Base-by-base conservation (phyloP, 805 yeast genomes). In the Candida xiaguanensis region DNA sequence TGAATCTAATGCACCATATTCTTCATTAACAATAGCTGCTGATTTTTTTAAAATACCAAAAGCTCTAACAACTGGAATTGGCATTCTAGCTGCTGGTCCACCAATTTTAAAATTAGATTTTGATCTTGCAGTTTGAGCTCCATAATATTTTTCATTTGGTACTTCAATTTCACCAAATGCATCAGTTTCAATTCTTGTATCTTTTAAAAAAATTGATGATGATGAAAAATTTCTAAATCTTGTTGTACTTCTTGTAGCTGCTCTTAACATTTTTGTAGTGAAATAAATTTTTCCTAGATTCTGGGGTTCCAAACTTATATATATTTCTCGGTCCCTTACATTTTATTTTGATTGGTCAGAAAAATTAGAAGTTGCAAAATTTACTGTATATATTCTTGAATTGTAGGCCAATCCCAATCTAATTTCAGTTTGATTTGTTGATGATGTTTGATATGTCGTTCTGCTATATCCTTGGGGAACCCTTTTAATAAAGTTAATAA, bases 151-250 rank as follows among this genome's bases (percentile, higher is more conserved):
- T 54, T 85, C 76, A 47, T 78, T 70, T 43, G 86, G 89, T 37
- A 91, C 99, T 61, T 89, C 88, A 57, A 93, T 85, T 60, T 87
- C 96, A 52, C 99, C 99, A 58, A 91, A 93, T 38, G 98, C 98
- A 68, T 91, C 99, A 43, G 88, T 75, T 65, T 91, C 99, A 41
- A 76, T 78, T 71, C 99, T 79, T 47, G 65, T 58, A 40, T 55
- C 47, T 41, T 48, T 40, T 42, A 56, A 46, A 38, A 47, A 49
- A 20, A 50, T 36, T 8, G 57, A 39, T n/a, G 63, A 43, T 8
- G 60, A 38, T n/a, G 67, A 51, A 41, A 66, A 57, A 31, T 47
- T 40, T 57, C 69, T 60, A 18, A 50, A 18, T 34, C n/a, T 14
- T 19, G 43, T 42, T 22, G 47, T 44, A 33, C 35, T 44, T 34